These are phyloP conservation scores for Talaromyces sp. DNA, from an alignment of 2,329 filamentous ascomycete genomes.

Conservation along the genomic window DNA sequence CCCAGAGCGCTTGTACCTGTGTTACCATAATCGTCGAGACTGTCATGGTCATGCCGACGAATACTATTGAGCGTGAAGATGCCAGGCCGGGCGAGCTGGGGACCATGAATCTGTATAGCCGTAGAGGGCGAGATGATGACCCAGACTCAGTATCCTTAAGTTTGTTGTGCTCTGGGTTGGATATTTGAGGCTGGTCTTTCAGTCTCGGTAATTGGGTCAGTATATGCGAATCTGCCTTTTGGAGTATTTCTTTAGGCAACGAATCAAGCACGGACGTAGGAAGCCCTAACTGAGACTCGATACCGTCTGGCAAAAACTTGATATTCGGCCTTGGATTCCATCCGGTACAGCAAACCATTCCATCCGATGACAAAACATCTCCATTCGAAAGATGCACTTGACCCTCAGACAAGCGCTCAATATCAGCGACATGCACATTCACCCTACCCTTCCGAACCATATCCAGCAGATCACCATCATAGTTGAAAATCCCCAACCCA, in stretches of 20 bases:
- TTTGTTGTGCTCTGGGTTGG: background rate
- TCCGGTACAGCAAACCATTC: conserved; percentile 52
- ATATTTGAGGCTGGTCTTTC: conserved; percentile 10
- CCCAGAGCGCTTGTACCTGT: conserved; percentile 55
- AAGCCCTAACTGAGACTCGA: conserved; percentile 8
- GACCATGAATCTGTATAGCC: conserved; percentile 43
- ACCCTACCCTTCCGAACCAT: conserved; percentile 52
- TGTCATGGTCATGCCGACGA: conserved; percentile 44
- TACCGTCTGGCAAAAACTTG: conserved; percentile 36
- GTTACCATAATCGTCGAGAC: conserved; percentile 42
- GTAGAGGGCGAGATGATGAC: conserved; percentile 37
- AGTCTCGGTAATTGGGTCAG: conserved; percentile 5
- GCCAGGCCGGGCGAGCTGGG: conserved; percentile 37
- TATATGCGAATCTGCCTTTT: conserved; percentile 15
- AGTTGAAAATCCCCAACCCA: conserved; percentile 58
- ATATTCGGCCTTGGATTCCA: conserved; percentile 50
- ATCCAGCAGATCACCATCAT: conserved; percentile 53
- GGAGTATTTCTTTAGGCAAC: conserved; percentile 2
- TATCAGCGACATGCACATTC: conserved; percentile 51
- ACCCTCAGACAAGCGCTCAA: conserved; percentile 43
- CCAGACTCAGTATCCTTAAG: background rate
- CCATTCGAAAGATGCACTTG: conserved; percentile 47
- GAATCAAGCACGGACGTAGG: conserved; percentile 3
- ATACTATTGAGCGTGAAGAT: conserved; percentile 39
- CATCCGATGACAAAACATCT: conserved; percentile 42